Evolutionary conservation across 2,329 filamentous ascomycete genomes (phyloP), one percentile per base, ranked within the genome.

Genomic region (Pyricularia pennisetigena): DNA sequence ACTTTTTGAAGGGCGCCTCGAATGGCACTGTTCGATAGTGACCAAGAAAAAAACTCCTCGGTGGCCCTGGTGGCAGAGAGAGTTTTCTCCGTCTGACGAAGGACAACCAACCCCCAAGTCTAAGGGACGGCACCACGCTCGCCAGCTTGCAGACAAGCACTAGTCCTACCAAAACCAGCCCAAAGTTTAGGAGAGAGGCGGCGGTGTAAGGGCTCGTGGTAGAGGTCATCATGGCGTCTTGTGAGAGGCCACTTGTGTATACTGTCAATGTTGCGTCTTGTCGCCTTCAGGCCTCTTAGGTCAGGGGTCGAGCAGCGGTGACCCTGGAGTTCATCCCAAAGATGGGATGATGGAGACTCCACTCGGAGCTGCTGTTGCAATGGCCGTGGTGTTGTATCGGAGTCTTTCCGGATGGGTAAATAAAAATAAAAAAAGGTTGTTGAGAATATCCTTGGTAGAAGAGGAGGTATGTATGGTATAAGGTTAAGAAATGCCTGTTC

Each of bases 21-120:
- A 70, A 70, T 1, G 69, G 69, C 4, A 70, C 68, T 49, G 68
- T 68, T 1, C 69, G 57, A 30, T 68, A 70, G 61, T 70, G 69
- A 4, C 69, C 69, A 16, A 69, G 66, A 67, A 98, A 84, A 62
- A 71, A 68, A 6, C 64, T 67, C 65, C 69, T 69, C 0, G 68
- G 69, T 2, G 71, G 71, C 1, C 71, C 71, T 4, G 71, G 71
- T 12, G 71, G 71, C 30, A 72, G 67, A 1, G 71, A 69, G 3
- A 28, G 41, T 28, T 29, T 49, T 49, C n/a, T 57, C 9, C 35
- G 24, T 20, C 26, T 16, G 28, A 23, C 5, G 3, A 28, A 29
- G n/a, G 16, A 8, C 26, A 29, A 16, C 24, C 24, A 54, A 29
- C 9, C 8, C 3, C 23, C 23, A 12, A 67, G 65, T 24, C 28